Conservation (phyloP, 208 protist genomes). For the Trypanosoma theileri region DNA sequence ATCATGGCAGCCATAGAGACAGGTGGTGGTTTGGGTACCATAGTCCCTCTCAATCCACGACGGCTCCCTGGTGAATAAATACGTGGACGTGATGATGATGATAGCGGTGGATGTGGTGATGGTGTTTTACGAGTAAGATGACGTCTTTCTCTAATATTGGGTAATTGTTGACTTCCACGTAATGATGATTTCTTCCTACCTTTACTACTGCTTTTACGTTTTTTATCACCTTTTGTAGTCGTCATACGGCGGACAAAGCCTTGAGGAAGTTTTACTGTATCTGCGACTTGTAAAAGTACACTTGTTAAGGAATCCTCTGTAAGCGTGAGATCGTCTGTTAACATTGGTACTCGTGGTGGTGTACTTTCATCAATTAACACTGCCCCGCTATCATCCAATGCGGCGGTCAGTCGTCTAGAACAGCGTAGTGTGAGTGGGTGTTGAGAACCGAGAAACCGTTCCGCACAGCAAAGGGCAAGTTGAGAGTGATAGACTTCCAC, state of each 20-base stretch:
- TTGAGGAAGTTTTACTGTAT: background rate
- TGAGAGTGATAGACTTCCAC: slow-evolving; percentile 72
- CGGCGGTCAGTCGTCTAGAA: slow-evolving; percentile 36
- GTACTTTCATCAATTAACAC: slow-evolving; percentile 14
- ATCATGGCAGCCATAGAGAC: background rate
- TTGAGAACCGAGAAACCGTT: slow-evolving; percentile 40
- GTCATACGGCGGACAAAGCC: background rate
- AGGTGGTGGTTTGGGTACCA: background rate
- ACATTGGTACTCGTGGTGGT: slow-evolving; percentile 33
- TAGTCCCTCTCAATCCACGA: background rate
- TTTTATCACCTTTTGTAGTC: background rate
- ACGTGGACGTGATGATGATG: background rate
- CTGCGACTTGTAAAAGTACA: slow-evolving; percentile 12
- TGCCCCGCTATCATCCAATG: slow-evolving; percentile 23
- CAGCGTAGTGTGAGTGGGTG: slow-evolving; percentile 37
- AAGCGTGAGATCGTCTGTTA: slow-evolving; percentile 30
- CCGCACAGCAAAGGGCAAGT: slow-evolving; percentile 69
- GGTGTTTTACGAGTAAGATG: too few relatives aligned
- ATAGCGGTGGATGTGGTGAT: background rate
- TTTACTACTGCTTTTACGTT: background rate
- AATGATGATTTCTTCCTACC: background rate
- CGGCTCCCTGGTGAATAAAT: background rate
- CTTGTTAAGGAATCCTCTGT: slow-evolving; percentile 10
- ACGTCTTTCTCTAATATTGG: background rate
- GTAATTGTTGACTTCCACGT: background rate